These are phyloP conservation scores for Hansenula lynferdii DNA, from an alignment of 1,139 yeast species.

Conservation along the genomic window DNA sequence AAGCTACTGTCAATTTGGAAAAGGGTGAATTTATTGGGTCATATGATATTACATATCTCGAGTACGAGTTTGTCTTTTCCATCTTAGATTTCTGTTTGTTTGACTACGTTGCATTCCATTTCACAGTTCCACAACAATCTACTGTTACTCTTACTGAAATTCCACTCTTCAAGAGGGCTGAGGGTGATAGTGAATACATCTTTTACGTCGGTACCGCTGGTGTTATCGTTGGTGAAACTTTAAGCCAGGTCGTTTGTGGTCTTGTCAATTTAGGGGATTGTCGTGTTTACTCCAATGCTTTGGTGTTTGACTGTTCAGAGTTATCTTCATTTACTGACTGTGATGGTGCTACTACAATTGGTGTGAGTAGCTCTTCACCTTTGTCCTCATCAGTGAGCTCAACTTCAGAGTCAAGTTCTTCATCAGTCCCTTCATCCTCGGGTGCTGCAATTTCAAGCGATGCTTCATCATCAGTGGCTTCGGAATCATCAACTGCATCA, in stretches of 20 bases:
- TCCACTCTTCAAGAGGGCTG: no score
- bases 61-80: not conserved
- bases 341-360: not conserved
- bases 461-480: no score
- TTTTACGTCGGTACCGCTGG: slow-evolving; percentile 10
- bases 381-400: no score
- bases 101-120: slow-evolving; percentile 13
- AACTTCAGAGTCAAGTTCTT: no score
- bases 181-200: slow-evolving; percentile 6
- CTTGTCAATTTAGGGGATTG: slow-evolving; percentile 2
- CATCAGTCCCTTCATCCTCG: not conserved
- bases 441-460: no score
- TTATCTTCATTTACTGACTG: not conserved
- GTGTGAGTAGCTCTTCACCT: no score
- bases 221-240: not conserved
- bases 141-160: no score
- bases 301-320: not conserved
- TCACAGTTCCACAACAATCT: not conserved
- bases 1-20: slow-evolving; percentile 11
- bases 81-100: slow-evolving; percentile 6
- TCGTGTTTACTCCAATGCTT: slow-evolving; percentile 1
- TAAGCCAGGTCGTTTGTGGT: not conserved
- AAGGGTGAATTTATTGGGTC: slow-evolving; percentile 10
- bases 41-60: slow-evolving; percentile 3
- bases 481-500: not conserved